Evolutionary conservation across 305 asterid species (phyloP), one percentile per base, ranked within the genome.

Genomic region (Fraxinus baroniana): DNA sequence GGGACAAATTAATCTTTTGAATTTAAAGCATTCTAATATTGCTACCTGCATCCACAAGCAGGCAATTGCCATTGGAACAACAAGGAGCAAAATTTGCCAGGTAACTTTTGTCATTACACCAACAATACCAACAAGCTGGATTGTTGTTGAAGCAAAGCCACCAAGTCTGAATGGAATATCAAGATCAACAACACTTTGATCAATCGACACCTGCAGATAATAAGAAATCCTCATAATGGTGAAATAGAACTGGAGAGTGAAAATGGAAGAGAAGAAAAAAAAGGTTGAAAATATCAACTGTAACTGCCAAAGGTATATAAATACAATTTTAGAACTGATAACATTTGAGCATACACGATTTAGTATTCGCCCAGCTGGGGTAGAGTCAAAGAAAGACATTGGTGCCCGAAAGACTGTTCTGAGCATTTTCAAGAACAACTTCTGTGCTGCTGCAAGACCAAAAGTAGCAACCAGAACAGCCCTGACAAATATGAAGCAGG

Each of bases 151-250:
- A 84, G 98, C 99, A 88, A 97, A 97, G 80, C 99, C 98, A 18
- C 99, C 98, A 81, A 97, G 98, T 91, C 99, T 91, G 91, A 97
- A 94, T 79, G 99, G 99, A 87, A 97, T 97, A 86, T 97, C 99
- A 80, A 97, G 99, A 90, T 97, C 99, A 36, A 97, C 96, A 74
- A 97, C 99, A 85, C 98, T 97, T 90, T 94, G 98, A 90, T 97
- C 99, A 81, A 94, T 82, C 15, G 99, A 97, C 49, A 97, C 99
- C 99, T 97, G 93, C 37, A 87, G 66, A 90, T 77, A 81, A 82
- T 55, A 80, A 86, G 77, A 87, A 85, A 84, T 80, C 35, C 35
- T 79, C 79, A 84, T 76, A 86, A 77, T 46, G 76, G 72, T 70
- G 87, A 81, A 81, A 20, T 18, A 41, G 28, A 30, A 60, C 26